Evolutionary conservation across 2,329 filamentous ascomycete genomes (phyloP).

Genomic region (Chalara sp.): DNA sequence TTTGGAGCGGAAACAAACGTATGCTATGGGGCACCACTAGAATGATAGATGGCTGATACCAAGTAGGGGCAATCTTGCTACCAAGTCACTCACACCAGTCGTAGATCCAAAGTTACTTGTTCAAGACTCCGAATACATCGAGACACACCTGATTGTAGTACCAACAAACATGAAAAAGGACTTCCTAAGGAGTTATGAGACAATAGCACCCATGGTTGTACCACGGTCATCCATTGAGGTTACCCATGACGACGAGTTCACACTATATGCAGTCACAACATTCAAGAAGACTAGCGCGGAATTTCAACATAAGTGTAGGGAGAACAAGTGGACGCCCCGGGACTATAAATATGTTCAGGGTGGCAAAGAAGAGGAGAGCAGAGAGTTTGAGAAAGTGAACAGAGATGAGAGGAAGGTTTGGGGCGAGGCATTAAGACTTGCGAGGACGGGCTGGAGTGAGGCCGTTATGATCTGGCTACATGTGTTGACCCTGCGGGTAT

Average conservation of each 20-base stretch:
- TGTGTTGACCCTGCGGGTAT: slow-evolving; percentile 82
- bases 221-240: slow-evolving; percentile 78
- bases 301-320: slow-evolving; percentile 86
- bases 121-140: slow-evolving; percentile 90
- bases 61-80: slow-evolving; percentile 78
- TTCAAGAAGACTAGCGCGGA: slow-evolving; percentile 89
- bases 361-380: slow-evolving; percentile 80
- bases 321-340: slow-evolving; percentile 89
- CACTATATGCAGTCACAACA: slow-evolving; percentile 78
- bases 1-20: slow-evolving; percentile 85
- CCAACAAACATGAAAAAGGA: slow-evolving; percentile 77
- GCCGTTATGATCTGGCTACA: slow-evolving; percentile 95
- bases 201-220: slow-evolving; percentile 83
- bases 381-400: slow-evolving; percentile 74
- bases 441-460: slow-evolving; percentile 90
- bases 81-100: slow-evolving; percentile 85
- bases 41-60: slow-evolving; percentile 11
- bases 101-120: slow-evolving; percentile 76
- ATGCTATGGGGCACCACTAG: slow-evolving; percentile 25
- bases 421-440: slow-evolving; percentile 83
- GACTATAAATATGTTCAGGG: slow-evolving; percentile 93
- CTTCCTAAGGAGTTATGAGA: slow-evolving; percentile 85
- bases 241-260: slow-evolving; percentile 82
- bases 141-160: slow-evolving; percentile 89
- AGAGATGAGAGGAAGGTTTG: slow-evolving; percentile 87